Base-by-base conservation (phyloP, 2,329 filamentous ascomycete species). In the Davidsoniella eucalypti region DNA sequence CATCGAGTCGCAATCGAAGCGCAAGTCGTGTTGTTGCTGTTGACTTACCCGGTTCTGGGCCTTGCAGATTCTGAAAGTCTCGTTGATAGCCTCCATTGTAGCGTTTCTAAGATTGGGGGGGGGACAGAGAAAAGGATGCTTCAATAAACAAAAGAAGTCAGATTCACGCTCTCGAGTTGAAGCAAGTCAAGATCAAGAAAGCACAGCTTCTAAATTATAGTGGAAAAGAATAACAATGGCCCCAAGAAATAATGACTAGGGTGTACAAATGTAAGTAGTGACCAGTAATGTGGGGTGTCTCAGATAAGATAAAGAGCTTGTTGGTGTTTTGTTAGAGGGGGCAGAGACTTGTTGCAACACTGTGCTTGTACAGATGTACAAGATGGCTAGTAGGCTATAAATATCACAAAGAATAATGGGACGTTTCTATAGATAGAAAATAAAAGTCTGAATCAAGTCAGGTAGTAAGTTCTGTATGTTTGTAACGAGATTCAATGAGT, bases 1-100 rank as follows among this genome's bases (percentile, higher is more conserved):
- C 38, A 40, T 40, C 14, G 38, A 8, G 8, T 4, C 38, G 38
- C n/a, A 40, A 16, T 16, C 3, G 8, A 40, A 38, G 12, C 29
- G 21, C 16, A 16, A 38, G 5, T 37, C 12, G 16, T 49, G 17
- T 26, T 21, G 40, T 43, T 7, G 43, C 10, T 16, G 25, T n/a
- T 18, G 7, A 67, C 72, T 57, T 63, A 79, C 76, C 64, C 73
- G 65, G 53, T 69, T 70, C 65, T 77, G 67, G 55, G 71, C 71
- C 66, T 77, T 77, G 69, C 73, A 77, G 59, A 67, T 70, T 61
- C 66, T 65, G 58, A 78, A 78, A n/a, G 73, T 75, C 63, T 76
- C 63, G 62, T 71, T 75, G 57, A 78, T 69, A 54, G 61, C 67
- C 56, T 78, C 74, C 75, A 78, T 78, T 44, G 21, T 68, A 12